Percentiles rank a stretch among this genome's conserved stretches.
Conservation (phyloP, 495 filamentous ascomycete species). For the Oleoguttula mirabilis region DNA sequence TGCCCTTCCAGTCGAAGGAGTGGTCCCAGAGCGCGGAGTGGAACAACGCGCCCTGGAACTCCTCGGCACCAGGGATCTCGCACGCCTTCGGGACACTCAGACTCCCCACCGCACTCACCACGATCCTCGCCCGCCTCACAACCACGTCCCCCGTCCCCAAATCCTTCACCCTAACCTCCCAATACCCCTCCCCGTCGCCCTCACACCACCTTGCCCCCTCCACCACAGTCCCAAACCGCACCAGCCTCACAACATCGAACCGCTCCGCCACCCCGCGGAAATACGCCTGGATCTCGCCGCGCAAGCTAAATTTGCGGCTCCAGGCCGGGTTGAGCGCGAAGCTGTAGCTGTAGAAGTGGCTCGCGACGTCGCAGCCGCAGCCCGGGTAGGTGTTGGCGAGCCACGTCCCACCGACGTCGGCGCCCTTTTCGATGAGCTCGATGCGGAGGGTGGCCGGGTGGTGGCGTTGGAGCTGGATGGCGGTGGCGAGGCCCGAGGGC, state of each 20-base stretch:
- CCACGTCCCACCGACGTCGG: conserved; percentile 26
- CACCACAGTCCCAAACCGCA: conserved; percentile 34
- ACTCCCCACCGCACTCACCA: conserved; percentile 45
- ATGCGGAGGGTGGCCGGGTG: conserved; percentile 17
- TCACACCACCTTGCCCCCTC: conserved; percentile 35
- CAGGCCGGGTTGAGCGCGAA: conserved; percentile 39
- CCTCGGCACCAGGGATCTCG: conserved; percentile 37
- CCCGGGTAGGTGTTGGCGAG: conserved; percentile 26
- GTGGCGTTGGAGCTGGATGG: conserved; percentile 24
- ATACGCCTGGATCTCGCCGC: conserved; percentile 31
- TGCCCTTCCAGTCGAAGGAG: conserved; percentile 41
- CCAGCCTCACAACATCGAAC: conserved; percentile 35
- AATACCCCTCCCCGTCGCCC: conserved; percentile 28
- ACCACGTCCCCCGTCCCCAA: conserved; percentile 24
- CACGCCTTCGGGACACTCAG: conserved; percentile 36
- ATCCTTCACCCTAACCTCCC: conserved; percentile 35
- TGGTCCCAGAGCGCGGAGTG: conserved; percentile 51
- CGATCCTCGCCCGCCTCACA: conserved; percentile 39
- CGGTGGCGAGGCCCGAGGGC: conserved; percentile 25
- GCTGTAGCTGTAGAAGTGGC: conserved; percentile 39
- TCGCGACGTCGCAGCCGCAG: conserved; percentile 27
- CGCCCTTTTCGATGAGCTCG: conserved; percentile 25
- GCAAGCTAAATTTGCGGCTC: conserved; percentile 17
- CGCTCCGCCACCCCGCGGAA: conserved; percentile 33
- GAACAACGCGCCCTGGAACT: conserved; percentile 42